These are phyloP conservation scores for Didymella keratinophila DNA, from an alignment of 2,329 filamentous ascomycete genomes.

Conservation along the genomic window DNA sequence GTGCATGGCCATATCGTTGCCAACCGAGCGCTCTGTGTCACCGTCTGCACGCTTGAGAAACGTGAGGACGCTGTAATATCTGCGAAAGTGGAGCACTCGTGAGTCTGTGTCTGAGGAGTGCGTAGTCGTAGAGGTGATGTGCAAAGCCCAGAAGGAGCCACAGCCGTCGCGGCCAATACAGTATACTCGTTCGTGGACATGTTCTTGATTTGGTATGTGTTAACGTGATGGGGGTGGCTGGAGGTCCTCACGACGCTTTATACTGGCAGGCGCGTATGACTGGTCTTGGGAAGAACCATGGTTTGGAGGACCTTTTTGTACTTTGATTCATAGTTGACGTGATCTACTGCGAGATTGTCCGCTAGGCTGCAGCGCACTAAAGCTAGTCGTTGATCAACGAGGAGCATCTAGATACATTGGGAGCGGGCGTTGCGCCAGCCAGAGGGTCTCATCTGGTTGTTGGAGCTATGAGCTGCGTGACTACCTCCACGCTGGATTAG, in stretches of 20 bases:
- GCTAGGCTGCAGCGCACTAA: background rate
- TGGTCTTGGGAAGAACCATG: background rate
- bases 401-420: too few relatives aligned
- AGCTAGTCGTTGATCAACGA: background rate
- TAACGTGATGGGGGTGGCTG: background rate
- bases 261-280: background rate
- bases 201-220: background rate
- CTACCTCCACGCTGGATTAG: too few relatives aligned
- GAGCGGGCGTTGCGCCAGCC: too few relatives aligned
- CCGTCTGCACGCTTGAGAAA: background rate
- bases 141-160: conserved; percentile 1
- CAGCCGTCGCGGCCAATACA: conserved; percentile 7
- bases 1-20: conserved; percentile 1
- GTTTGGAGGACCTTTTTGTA: background rate
- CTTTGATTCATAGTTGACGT: background rate
- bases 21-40: background rate
- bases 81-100: too few relatives aligned
- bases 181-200: conserved; percentile 1
- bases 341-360: background rate
- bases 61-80: background rate
- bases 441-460: too few relatives aligned
- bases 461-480: too few relatives aligned
- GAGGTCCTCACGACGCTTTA: background rate
- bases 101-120: too few relatives aligned
- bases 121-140: background rate